Conservation (phyloP, 2,329 filamentous ascomycete genomes). For the Colletotrichum tropicale region DNA sequence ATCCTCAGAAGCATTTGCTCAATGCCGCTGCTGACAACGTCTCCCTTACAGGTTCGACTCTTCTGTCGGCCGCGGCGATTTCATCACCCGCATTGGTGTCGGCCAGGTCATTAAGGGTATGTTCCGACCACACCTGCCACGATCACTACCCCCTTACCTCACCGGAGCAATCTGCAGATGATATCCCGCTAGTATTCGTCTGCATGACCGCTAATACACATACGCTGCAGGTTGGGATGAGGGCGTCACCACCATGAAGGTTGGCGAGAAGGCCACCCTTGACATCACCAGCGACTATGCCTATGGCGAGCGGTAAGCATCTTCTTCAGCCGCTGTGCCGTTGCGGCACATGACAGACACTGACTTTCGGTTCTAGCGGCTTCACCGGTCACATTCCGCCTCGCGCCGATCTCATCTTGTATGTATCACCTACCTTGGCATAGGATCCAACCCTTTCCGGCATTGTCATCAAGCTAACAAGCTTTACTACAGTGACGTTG, state of each 20-base stretch:
- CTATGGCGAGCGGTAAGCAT: conserved; percentile 64
- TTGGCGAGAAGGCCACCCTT: conserved; percentile 88
- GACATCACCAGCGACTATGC: conserved; percentile 76
- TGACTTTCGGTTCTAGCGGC: conserved; percentile 54
- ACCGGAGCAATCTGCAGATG: neutral
- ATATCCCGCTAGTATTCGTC: neutral
- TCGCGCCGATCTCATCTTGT: conserved; percentile 83
- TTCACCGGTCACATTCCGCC: conserved; percentile 80
- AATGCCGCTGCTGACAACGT: neutral
- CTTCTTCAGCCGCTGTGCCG: neutral
- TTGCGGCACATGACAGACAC: neutral
- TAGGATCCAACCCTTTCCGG: neutral
- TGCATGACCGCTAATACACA: conserved; percentile 9
- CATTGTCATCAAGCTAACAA: neutral
- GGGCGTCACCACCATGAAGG: conserved; percentile 82
- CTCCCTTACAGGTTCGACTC: conserved; percentile 77
- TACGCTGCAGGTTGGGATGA: conserved; percentile 76
- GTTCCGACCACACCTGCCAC: conserved; percentile 18
- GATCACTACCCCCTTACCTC: neutral
- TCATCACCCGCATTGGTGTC: conserved; percentile 79
- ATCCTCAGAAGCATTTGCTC: neutral
- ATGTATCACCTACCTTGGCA: conserved; percentile 39
- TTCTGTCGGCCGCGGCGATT: conserved; percentile 78
- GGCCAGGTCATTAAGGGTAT: conserved; percentile 87
- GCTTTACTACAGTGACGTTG: conserved; percentile 60